Evolutionary conservation across 2,329 filamentous ascomycete genomes (phyloP).

Genomic region (Cladosporium phlei): DNA sequence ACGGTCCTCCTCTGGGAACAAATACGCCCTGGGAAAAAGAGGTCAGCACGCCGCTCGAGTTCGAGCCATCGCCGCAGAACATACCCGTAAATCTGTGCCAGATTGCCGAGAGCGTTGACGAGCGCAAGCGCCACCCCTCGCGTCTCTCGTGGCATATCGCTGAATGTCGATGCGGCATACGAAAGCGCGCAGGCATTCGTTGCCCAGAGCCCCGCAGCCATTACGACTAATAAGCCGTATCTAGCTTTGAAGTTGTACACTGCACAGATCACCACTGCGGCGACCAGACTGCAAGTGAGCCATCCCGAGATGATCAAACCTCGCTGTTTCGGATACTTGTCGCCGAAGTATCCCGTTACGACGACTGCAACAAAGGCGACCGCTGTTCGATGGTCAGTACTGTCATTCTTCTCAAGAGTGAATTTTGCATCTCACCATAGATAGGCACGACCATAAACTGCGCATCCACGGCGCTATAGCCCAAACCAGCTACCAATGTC

Average conservation of each 20-base stretch:
- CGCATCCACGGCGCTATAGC: conserved; percentile 35
- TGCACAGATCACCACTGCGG: conserved; percentile 36
- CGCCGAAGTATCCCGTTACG: conserved; percentile 45
- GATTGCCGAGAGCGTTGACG: conserved; percentile 52
- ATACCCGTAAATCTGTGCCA: conserved; percentile 52
- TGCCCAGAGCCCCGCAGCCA: conserved; percentile 53
- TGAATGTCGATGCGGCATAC: conserved; percentile 51
- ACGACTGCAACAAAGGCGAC: conserved; percentile 49
- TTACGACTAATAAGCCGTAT: conserved; percentile 52
- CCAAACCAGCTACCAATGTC: conserved; percentile 48
- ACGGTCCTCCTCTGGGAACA: conserved; percentile 47
- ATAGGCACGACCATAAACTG: conserved; percentile 40
- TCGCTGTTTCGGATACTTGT: conserved; percentile 43
- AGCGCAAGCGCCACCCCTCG: conserved; percentile 50
- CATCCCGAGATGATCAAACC: conserved; percentile 48
- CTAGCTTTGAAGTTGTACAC: conserved; percentile 50
- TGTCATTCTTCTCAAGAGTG: too few species aligned
- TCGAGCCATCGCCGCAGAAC: neutral
- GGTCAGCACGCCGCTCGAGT: too few species aligned
- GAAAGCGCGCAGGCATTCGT: conserved; percentile 50
- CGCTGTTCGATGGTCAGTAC: too few species aligned
- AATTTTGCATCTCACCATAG: too few species aligned
- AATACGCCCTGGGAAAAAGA: conserved; percentile 31
- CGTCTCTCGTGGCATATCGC: conserved; percentile 44
- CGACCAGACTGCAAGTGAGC: conserved; percentile 40